Evolutionary conservation across 129 eudicot genomes (phyloP).

Genomic region (Kitagawia praeruptora): DNA sequence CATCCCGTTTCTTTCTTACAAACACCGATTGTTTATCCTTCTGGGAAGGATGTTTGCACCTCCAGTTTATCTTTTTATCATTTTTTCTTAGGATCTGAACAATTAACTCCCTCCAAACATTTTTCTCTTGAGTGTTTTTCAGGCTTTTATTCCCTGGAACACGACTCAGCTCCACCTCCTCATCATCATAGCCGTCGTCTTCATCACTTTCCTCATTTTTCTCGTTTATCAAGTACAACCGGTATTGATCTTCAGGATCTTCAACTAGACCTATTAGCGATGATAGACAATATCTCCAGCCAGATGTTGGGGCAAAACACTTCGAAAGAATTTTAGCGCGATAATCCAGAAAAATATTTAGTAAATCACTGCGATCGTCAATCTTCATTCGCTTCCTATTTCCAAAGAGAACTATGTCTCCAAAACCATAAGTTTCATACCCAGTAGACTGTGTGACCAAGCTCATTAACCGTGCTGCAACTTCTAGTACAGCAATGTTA

Average conservation of each 20-base stretch:
- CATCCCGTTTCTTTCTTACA: neutral
- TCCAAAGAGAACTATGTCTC: conserved; percentile 62
- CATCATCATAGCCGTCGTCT: neutral
- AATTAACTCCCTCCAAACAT: neutral
- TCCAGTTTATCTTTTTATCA: neutral
- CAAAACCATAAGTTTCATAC: conserved; percentile 47
- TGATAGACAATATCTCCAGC: conserved; percentile 24
- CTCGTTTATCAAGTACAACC: conserved; percentile 14
- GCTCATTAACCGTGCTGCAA: conserved; percentile 27
- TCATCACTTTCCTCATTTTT: conserved; percentile 6
- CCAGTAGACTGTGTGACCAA: conserved; percentile 11
- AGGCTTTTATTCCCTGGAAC: neutral
- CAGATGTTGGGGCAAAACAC: conserved; percentile 24
- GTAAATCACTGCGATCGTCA: conserved; percentile 26
- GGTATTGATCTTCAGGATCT: conserved; percentile 29
- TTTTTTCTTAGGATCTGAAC: neutral
- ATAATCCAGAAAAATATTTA: conserved; percentile 32
- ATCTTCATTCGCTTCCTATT: conserved; percentile 46
- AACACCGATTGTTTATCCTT: neutral
- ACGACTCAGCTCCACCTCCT: neutral
- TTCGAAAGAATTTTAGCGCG: conserved; percentile 24
- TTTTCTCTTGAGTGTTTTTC: neutral
- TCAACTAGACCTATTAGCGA: conserved; percentile 36
- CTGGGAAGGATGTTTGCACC: neutral
- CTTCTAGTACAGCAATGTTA: conserved; percentile 56